These are phyloP conservation scores for Neonectria sp. DNA, from an alignment of 2,329 filamentous ascomycete species.

Conservation along the genomic window DNA sequence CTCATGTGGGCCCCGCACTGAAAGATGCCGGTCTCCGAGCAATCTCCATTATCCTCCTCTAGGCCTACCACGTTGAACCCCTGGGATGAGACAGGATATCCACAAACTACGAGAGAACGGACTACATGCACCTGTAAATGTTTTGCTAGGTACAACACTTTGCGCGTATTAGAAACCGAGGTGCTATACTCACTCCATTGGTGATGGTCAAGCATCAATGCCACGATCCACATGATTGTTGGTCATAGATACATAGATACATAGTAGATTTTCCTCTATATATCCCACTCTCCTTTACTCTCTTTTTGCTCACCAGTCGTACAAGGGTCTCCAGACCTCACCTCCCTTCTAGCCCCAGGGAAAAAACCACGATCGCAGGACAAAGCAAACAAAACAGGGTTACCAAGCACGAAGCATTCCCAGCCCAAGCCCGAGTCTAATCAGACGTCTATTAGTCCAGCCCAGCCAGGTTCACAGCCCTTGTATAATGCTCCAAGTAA, in stretches of 20 bases:
- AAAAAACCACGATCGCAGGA: slow-evolving; percentile 41
- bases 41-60: slow-evolving; percentile 22
- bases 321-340: slow-evolving; percentile 41
- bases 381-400: slow-evolving; percentile 37
- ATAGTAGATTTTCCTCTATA: slow-evolving; percentile 22
- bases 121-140: neutral
- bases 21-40: slow-evolving; percentile 31
- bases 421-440: slow-evolving; percentile 47
- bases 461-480: slow-evolving; percentile 45
- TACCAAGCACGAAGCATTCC: slow-evolving; percentile 42
- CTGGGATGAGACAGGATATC: neutral
- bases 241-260: neutral
- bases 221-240: neutral
- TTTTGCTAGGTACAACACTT: neutral
- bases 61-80: slow-evolving; percentile 9
- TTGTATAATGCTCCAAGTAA: slow-evolving; percentile 49
- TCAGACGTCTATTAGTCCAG: slow-evolving; percentile 50
- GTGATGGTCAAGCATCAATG: neutral
- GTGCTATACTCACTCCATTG: neutral
- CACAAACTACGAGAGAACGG: neutral
- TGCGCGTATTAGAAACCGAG: neutral
- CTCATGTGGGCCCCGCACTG: slow-evolving; percentile 5
- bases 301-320: slow-evolving; percentile 32
- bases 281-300: slow-evolving; percentile 7
- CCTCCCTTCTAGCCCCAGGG: slow-evolving; percentile 41